Conservation (phyloP, 208 protist genomes). For the Trypanosoma congolense region DNA sequence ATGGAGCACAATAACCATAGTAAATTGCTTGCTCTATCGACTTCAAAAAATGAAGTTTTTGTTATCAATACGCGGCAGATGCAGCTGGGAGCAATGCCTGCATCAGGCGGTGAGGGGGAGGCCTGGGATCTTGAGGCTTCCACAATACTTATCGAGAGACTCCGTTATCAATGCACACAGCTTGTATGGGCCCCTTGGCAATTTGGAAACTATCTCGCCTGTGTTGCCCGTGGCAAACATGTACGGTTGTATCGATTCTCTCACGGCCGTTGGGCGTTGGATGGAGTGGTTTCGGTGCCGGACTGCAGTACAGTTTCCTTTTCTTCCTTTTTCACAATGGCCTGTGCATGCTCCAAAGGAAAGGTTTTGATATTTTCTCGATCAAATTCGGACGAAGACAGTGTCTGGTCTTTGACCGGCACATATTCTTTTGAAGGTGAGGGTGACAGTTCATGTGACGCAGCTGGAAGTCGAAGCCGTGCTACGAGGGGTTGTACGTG, state of each 20-base stretch:
- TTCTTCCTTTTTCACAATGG: constrained; percentile 65
- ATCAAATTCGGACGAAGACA: constrained; percentile 10
- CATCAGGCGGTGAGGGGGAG: constrained; percentile 35
- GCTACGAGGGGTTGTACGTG: constrained; percentile 30
- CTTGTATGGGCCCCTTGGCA: constrained; percentile 84
- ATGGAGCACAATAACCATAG: constrained; percentile 87
- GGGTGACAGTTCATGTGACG: not conserved
- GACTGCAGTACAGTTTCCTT: constrained; percentile 57
- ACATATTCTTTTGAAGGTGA: constrained; percentile 12
- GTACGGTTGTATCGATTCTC: constrained; percentile 74
- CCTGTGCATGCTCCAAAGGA: constrained; percentile 48
- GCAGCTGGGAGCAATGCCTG: constrained; percentile 32
- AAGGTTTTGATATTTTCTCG: constrained; percentile 44
- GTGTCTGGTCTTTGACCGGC: constrained; percentile 16
- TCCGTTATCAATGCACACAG: constrained; percentile 54
- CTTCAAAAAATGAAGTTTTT: constrained; percentile 67
- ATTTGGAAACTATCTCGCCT: constrained; percentile 67
- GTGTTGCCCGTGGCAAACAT: constrained; percentile 46
- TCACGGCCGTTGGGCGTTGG: constrained; percentile 71
- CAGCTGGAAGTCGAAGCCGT: constrained; percentile 1
- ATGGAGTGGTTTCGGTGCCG: constrained; percentile 39
- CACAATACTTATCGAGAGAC: constrained; percentile 50
- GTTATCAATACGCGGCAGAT: constrained; percentile 65
- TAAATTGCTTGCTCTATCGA: constrained; percentile 70
- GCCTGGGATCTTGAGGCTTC: constrained; percentile 52